Conservation (phyloP, 495 filamentous ascomycete genomes). For the Penicillium parvum region DNA sequence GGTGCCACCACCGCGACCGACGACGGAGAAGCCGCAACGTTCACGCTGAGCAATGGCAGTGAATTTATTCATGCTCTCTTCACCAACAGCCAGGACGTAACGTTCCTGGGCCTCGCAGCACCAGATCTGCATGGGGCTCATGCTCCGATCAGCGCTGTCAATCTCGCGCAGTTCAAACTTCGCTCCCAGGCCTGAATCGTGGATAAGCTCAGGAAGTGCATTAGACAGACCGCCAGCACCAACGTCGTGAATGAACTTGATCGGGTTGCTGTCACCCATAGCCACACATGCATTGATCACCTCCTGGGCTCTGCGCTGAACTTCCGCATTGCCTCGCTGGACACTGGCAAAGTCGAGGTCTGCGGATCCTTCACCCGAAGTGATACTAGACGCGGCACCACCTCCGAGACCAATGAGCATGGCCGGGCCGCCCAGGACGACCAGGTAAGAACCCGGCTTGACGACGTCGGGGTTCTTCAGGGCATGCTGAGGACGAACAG, state of each 20-base stretch:
- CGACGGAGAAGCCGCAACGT: constrained; percentile 89
- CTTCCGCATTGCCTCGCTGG: constrained; percentile 87
- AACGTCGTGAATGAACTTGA: constrained; percentile 95
- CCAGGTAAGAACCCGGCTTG: constrained; percentile 74
- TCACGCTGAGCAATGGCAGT: constrained; percentile 78
- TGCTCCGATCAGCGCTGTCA: constrained; percentile 80
- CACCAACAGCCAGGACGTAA: constrained; percentile 82
- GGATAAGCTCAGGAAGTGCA: constrained; percentile 85
- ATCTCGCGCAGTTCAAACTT: constrained; percentile 88
- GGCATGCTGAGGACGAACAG: constrained; percentile 90
- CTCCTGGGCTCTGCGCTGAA: constrained; percentile 90
- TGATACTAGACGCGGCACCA: constrained; percentile 87
- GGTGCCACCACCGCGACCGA: constrained; percentile 66
- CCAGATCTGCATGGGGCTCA: constrained; percentile 96
- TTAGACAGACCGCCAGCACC: constrained; percentile 94
- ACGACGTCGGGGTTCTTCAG: constrained; percentile 76
- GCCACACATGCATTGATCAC: constrained; percentile 92
- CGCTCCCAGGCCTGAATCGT: constrained; percentile 84
- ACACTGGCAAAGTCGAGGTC: constrained; percentile 96
- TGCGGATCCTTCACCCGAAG: constrained; percentile 80
- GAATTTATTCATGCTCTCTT: constrained; percentile 76
- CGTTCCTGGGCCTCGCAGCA: constrained; percentile 95
- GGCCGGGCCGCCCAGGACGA: constrained; percentile 90
- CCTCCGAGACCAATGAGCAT: constrained; percentile 97
- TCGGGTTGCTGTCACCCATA: constrained; percentile 78